Conservation (phyloP, 306 rosid genomes). For the Medicago arabica region DNA sequence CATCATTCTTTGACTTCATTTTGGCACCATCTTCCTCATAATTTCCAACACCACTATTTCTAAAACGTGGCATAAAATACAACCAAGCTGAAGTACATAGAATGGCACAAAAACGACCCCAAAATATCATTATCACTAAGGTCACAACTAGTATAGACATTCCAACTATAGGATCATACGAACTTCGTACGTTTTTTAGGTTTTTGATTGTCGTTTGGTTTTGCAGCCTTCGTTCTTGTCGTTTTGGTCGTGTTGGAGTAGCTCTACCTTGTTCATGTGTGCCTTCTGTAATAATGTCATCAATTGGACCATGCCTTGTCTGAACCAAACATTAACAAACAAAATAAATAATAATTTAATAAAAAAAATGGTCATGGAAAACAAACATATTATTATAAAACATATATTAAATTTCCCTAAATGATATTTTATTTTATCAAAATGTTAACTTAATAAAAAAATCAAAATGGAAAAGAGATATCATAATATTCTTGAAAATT, state of each 20-base stretch:
- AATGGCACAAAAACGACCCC: conserved; percentile 78
- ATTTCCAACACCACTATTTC: background rate
- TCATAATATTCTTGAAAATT: no score
- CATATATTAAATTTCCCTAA: no score
- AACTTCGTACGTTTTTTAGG: conserved; percentile 1
- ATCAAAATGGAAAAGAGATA: background rate
- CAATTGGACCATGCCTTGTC: conserved; percentile 45
- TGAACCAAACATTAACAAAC: conserved; percentile 25
- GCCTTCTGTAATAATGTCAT: conserved; percentile 32
- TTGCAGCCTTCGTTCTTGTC: conserved; percentile 20
- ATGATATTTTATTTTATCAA: background rate
- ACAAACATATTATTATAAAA: background rate
- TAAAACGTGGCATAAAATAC: conserved; percentile 55
- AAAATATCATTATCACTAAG: conserved; percentile 54
- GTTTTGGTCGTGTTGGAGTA: conserved; percentile 24
- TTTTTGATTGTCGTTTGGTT: conserved; percentile 19
- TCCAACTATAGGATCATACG: conserved; percentile 52
- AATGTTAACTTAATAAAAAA: background rate
- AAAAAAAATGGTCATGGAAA: background rate
- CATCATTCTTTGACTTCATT: background rate
- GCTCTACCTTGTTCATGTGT: conserved; percentile 44
- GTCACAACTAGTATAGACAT: conserved; percentile 61
- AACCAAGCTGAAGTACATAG: conserved; percentile 73
- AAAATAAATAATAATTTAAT: background rate
- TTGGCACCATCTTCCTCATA: background rate